phyloP scores from a whole-genome alignment of 345 rosid species.

The Punica granatum region DNA sequence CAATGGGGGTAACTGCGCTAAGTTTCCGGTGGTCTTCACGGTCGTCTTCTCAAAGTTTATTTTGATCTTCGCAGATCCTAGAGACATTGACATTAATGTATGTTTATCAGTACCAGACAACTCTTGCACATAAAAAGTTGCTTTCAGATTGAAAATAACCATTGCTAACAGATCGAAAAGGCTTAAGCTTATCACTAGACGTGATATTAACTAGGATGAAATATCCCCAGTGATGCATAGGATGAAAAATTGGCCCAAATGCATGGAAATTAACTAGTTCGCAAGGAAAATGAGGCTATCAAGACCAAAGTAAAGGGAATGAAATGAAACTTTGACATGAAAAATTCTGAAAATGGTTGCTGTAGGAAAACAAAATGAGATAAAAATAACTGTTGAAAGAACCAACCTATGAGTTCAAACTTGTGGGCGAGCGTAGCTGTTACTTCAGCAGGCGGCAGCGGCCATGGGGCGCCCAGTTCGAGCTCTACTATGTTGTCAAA shows the following conservation, averaged over 20 bases:
- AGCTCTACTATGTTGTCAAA: conserved; percentile 87
- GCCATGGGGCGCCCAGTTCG: conserved; percentile 89
- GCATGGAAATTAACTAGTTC: too few species aligned
- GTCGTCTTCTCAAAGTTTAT: conserved; percentile 76
- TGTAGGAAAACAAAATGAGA: too few species aligned
- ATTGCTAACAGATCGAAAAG: too few species aligned
- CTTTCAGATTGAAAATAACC: too few species aligned
- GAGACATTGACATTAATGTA: not conserved
- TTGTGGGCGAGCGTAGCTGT: conserved; percentile 90
- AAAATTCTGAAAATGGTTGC: too few species aligned
- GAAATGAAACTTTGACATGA: not conserved
- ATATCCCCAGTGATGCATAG: too few species aligned
- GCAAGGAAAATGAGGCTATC: too few species aligned
- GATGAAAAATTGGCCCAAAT: too few species aligned
- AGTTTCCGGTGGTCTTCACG: conserved; percentile 58
- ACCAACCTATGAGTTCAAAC: conserved; percentile 71
- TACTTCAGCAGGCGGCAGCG: conserved; percentile 57
- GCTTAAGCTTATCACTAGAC: too few species aligned
- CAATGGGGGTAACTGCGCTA: conserved; percentile 67
- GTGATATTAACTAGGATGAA: too few species aligned
- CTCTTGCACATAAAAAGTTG: not conserved
- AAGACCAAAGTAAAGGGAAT: too few species aligned
- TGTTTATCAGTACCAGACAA: not conserved
- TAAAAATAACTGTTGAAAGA: too few species aligned
- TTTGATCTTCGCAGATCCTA: conserved; percentile 72